Percentiles rank a stretch among this genome's conserved stretches.
These are phyloP conservation scores for Picochlorum sp. DNA, from an alignment of 139 green algal species.

Conservation along the genomic window DNA sequence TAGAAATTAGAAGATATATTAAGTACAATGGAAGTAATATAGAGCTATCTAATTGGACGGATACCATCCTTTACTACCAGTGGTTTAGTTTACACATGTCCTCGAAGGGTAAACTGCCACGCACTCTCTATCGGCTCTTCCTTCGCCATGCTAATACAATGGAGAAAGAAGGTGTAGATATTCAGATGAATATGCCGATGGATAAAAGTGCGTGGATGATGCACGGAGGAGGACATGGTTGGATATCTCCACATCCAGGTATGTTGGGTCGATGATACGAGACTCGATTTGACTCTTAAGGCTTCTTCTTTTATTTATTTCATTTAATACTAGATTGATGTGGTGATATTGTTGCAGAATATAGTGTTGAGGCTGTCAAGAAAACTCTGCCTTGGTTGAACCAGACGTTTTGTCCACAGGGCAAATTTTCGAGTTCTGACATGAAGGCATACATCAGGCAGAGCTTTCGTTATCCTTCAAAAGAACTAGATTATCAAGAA, in stretches of 20 bases:
- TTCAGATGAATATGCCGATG: conserved; percentile 2
- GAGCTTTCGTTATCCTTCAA: conserved; percentile 4
- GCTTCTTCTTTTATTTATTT: too few species aligned
- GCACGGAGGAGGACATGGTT: too few species aligned
- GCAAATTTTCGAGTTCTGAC: not conserved
- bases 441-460: not conserved
- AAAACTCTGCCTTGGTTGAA: too few species aligned
- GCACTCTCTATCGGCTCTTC: conserved; percentile 6
- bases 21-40: too few species aligned
- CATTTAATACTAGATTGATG: too few species aligned
- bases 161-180: conserved; percentile 1
- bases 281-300: too few species aligned
- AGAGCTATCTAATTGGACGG: not conserved
- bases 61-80: not conserved
- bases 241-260: too few species aligned
- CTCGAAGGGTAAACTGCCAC: not conserved
- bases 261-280: too few species aligned
- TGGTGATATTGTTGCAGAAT: too few species aligned
- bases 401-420: too few species aligned
- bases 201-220: conserved; percentile 3
- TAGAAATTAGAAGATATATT: conserved; percentile 1
- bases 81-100: not conserved
- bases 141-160: conserved; percentile 1
- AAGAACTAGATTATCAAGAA: not conserved
- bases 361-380: too few species aligned